phyloP scores from a whole-genome alignment of 2,329 filamentous ascomycete species.

The Rutstroemia sp. region DNA sequence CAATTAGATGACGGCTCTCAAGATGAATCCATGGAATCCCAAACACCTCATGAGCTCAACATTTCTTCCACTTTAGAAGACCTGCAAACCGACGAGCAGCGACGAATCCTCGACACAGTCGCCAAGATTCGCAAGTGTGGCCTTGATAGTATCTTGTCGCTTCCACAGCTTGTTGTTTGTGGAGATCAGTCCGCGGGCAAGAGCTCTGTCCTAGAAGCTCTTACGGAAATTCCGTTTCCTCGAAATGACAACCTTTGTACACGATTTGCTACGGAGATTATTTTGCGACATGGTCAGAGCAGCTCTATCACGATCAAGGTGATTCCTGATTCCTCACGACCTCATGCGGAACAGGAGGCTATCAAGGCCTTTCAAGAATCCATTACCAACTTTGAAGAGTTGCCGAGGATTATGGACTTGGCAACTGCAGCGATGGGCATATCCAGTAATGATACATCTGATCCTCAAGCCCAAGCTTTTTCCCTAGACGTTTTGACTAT shows the following conservation, averaged over 20 bases:
- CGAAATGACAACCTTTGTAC: background rate
- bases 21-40: background rate
- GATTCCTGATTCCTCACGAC: background rate
- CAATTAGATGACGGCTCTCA: too few relatives aligned
- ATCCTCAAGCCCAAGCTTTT: background rate
- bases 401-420: background rate
- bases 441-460: background rate
- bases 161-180: background rate
- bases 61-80: background rate
- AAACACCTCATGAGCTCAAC: background rate
- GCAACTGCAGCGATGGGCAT: background rate
- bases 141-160: background rate
- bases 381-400: background rate
- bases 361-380: background rate
- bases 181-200: background rate
- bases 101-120: slow-evolving; percentile 3
- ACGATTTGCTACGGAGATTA: background rate
- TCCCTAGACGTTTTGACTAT: background rate
- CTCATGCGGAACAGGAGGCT: background rate
- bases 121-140: background rate
- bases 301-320: background rate
- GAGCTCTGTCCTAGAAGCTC: background rate
- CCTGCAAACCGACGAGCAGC: slow-evolving; percentile 6
- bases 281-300: background rate
- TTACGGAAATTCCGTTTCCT: background rate